Conservation (phyloP, 192 early-diverging fungal species). For the Obelidium mucronatum region DNA sequence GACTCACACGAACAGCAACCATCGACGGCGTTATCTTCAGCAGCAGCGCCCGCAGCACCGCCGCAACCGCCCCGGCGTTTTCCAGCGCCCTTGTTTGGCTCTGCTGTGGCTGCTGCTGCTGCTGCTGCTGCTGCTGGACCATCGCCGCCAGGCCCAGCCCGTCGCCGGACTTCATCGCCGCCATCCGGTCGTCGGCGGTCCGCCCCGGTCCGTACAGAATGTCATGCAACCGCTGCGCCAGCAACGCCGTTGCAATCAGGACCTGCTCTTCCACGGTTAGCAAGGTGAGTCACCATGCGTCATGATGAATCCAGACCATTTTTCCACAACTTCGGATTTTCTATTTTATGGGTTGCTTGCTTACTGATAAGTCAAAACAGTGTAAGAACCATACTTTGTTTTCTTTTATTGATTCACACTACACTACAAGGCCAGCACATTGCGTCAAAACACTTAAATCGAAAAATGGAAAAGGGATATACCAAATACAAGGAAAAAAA, state of each 20-base stretch:
- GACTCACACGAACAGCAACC: not conserved
- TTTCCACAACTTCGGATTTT: no score
- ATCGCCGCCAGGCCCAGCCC: not conserved
- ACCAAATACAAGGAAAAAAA: no score
- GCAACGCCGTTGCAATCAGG: slow-evolving; percentile 22
- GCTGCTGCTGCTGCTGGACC: not conserved
- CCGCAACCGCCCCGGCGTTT: not conserved
- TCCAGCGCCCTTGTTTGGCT: not conserved
- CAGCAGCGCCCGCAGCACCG: slow-evolving; percentile 14
- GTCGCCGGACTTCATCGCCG: no score
- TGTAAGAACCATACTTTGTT: no score
- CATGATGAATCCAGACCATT: not conserved
- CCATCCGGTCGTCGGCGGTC: not conserved
- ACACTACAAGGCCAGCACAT: no score
- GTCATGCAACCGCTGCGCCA: slow-evolving; percentile 10
- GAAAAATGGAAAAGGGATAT: no score
- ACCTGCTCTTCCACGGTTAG: no score
- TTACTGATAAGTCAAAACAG: no score
- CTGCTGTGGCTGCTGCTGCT: not conserved
- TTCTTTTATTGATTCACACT: no score
- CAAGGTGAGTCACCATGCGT: not conserved
- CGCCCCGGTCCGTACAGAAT: not conserved
- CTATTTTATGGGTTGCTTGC: no score
- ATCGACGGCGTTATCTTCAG: slow-evolving; percentile 6
- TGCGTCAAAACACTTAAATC: no score